Conservation (phyloP, 2,329 filamentous ascomycete genomes). For the Paracorniculantispora psalliotae region DNA sequence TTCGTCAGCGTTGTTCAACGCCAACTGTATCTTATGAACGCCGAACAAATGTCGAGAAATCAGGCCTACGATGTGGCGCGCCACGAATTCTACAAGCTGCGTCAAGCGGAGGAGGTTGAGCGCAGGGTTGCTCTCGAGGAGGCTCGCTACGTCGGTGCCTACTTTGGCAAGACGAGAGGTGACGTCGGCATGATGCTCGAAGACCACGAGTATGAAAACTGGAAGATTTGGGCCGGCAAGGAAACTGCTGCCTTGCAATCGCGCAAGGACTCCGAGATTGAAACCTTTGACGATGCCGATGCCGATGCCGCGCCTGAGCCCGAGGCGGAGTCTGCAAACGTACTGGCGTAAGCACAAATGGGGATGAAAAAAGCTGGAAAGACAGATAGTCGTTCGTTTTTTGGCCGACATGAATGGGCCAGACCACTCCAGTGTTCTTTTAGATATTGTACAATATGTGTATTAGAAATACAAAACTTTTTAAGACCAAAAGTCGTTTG, state of each 20-base stretch:
- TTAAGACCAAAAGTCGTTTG: not conserved
- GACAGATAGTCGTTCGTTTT: no score
- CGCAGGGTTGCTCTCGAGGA: slow-evolving; percentile 82
- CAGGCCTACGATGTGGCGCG: slow-evolving; percentile 82
- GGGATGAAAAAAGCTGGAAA: not conserved
- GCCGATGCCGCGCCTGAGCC: slow-evolving; percentile 19
- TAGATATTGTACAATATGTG: slow-evolving; percentile 19
- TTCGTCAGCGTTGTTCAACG: slow-evolving; percentile 77
- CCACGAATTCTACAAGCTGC: slow-evolving; percentile 82
- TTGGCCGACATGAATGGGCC: not conserved
- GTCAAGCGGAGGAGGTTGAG: slow-evolving; percentile 78
- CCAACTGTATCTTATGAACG: slow-evolving; percentile 78
- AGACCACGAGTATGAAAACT: slow-evolving; percentile 71
- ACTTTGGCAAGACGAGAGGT: slow-evolving; percentile 73
- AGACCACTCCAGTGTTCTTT: not conserved
- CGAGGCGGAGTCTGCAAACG: slow-evolving; percentile 20
- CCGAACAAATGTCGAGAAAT: slow-evolving; percentile 53
- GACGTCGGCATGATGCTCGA: slow-evolving; percentile 81
- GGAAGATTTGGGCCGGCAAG: slow-evolving; percentile 72
- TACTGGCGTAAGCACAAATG: slow-evolving; percentile 7
- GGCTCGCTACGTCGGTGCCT: slow-evolving; percentile 76
- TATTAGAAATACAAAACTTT: slow-evolving; percentile 16
- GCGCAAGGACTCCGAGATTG: slow-evolving; percentile 37
- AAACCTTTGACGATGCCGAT: slow-evolving; percentile 43
- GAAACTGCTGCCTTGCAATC: slow-evolving; percentile 40